These are phyloP conservation scores for Ophiostoma perfectum DNA, from an alignment of 2,329 filamentous ascomycete species.

Conservation along the genomic window DNA sequence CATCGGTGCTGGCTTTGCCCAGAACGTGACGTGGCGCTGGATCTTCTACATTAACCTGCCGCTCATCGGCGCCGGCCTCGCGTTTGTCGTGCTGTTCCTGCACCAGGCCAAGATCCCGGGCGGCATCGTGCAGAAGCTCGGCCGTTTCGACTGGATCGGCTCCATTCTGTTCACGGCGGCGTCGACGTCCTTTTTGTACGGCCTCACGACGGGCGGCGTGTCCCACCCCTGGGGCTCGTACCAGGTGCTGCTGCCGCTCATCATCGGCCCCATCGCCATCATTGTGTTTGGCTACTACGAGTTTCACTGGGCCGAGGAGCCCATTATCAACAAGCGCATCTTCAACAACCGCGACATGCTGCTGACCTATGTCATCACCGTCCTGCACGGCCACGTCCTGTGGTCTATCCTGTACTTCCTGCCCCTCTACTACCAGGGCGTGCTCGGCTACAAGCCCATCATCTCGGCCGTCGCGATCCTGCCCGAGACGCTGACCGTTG, in stretches of 20 bases:
- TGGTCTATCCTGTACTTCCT: conserved; percentile 51
- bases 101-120: conserved; percentile 37
- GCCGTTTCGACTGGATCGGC: conserved; percentile 42
- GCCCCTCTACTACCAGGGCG: conserved; percentile 31
- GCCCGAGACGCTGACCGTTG: conserved; percentile 28
- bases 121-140: conserved; percentile 31
- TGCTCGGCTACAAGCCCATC: conserved; percentile 33
- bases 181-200: conserved; percentile 38
- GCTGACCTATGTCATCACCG: conserved; percentile 39
- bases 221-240: conserved; percentile 39
- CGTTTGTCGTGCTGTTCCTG: conserved; percentile 29
- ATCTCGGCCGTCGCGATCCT: conserved; percentile 32
- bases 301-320: conserved; percentile 27
- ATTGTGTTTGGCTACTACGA: conserved; percentile 27
- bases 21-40: conserved; percentile 31
- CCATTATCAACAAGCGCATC: conserved; percentile 39
- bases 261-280: conserved; percentile 39
- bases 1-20: conserved; percentile 29
- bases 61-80: conserved; percentile 31
- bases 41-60: conserved; percentile 44
- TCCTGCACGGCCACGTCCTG: conserved; percentile 53
- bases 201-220: conserved; percentile 42
- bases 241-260: conserved; percentile 39
- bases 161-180: conserved; percentile 39
- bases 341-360: conserved; percentile 39